Base-by-base conservation (phyloP, 331 rosid genomes). In the Quercus lobata region DNA sequence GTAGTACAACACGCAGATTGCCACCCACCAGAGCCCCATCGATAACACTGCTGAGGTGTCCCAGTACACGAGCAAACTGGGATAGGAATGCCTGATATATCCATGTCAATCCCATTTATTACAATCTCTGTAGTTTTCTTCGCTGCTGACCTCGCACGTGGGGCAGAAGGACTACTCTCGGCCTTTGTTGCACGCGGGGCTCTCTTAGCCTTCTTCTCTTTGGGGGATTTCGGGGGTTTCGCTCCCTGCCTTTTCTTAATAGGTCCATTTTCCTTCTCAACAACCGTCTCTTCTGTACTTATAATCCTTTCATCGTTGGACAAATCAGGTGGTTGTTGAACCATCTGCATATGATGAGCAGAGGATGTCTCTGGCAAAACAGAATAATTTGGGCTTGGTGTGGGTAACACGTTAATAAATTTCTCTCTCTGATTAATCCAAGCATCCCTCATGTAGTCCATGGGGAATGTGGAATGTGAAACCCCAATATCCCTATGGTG, bases 1-100 rank as follows among this genome's bases (percentile, higher is more conserved):
- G 98, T 95, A 27, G 99, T 95, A 71, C 99, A 95, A 85, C 99
- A 95, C 44, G 99, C 97, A 11, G 99, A 95, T 73, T 95, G 99
- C 99, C 99, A 95, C 9, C 99, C 98, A 9, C 98, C 99, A 53
- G 90, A 90, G 61, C 99, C 99, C 99, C 99, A 95, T 11, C 99
- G 87, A 71, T 95, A 95, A 79, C 99, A 91, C 82, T 93, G 99
- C 80, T 93, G 99, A 60, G 96, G 90, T 37, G 83, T 10, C 69
- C 99, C 98, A 21, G 99, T 95, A 76, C 99, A 95, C 0, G 99
- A 91, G 79, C 99, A 95, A 55, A 93, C 88, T 12, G 99, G 99
- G 81, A 89, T 89, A 2, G 99, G 97, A 22, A 95, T 80, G 44
- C 98, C 46, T 41, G 46, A 41, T 8, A 41, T 87, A 30, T 97